Percentiles rank a stretch among this genome's conserved stretches.
phyloP scores from a whole-genome alignment of 352 stramenopile species.

The Phytopythium delawarense region DNA sequence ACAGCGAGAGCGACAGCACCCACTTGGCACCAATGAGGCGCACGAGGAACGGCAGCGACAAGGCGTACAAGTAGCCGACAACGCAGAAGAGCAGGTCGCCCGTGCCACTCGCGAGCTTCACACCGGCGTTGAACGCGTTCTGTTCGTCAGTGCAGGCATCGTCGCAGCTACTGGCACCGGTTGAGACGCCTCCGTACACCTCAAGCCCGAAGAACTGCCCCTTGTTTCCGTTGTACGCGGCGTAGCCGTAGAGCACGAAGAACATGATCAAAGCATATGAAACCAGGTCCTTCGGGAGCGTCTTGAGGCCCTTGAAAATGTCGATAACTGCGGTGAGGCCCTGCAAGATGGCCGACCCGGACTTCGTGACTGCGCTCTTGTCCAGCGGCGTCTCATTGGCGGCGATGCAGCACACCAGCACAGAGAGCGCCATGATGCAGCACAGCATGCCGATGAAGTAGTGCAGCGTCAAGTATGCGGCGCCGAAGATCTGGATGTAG shows the following conservation, averaged over 20 bases:
- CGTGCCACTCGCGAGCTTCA: too few species aligned
- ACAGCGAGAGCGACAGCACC: too few species aligned
- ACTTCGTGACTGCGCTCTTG: constrained; percentile 8
- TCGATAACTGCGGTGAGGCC: constrained; percentile 26
- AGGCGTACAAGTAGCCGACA: too few species aligned
- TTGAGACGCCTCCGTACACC: constrained; percentile 31
- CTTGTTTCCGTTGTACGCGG: constrained; percentile 64
- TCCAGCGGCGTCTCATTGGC: constrained; percentile 32
- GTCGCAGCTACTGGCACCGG: constrained; percentile 21
- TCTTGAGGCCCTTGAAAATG: constrained; percentile 33
- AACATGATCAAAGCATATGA: constrained; percentile 46
- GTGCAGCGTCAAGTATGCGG: constrained; percentile 29
- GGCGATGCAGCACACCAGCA: constrained; percentile 20
- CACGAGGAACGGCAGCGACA: too few species aligned
- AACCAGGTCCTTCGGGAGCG: constrained; percentile 29
- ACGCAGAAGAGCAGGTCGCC: too few species aligned
- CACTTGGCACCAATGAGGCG: too few species aligned
- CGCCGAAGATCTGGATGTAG: constrained; percentile 35
- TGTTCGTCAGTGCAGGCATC: constrained; percentile 26
- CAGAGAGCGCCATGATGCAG: constrained; percentile 26
- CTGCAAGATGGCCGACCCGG: constrained; percentile 2
- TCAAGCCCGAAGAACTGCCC: constrained; percentile 52
- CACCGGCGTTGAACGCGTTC: too few species aligned
- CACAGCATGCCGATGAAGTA: constrained; percentile 35
- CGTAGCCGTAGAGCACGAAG: constrained; percentile 50